Evolutionary conservation across 108 stramenopile genomes (phyloP), one percentile per base, ranked within the genome.

Genomic region (Nitzschia inconspicua): DNA sequence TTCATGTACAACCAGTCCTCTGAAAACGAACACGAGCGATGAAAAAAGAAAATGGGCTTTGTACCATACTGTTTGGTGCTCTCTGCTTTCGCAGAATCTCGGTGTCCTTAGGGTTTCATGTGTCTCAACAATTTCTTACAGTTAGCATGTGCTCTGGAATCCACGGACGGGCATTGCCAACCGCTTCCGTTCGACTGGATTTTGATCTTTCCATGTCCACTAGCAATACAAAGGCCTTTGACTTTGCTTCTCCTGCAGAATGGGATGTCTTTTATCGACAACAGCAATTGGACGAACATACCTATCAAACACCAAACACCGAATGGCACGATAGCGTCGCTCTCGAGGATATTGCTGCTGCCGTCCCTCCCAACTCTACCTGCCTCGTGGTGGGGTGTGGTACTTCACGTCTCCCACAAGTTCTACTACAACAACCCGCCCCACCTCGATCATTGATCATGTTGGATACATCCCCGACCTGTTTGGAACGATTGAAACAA

Each of bases 281-380:
- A 11, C n/a, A 55, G 34, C 23, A 43, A 34, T 20, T 54, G 4
- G 32, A 44, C 19, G 39, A 37, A 3, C 0, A 52, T 26, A 25
- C 14, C 41, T 8, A 14, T n/a, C 7, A 20, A 25, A 14, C n/a
- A 24, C 10, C 44, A 50, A 73, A 73, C 44, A 65, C 70, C 41
- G 88, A 89, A 72, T 89, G 88, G 88, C 88, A 89, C 65, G 47
- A 68, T 11, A 82, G 81, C 48, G 64, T 89, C 31, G 59, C 81
- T 7, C 58, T 85, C 19, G 62, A 72, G 11, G 55, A 43, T 10
- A 76, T 86, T 16, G 61, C 80, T 14, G 53, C 76, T 8, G 51
- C 60, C 4, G 64, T 88, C 43, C 60, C 71, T n/a, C n/a, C 49
- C 2, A 65, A 65, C 73, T 73, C 46, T 11, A 65, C 43, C 18